Conservation (phyloP, 192 early-diverging fungal species). For the Helicostylum pulchrum region DNA sequence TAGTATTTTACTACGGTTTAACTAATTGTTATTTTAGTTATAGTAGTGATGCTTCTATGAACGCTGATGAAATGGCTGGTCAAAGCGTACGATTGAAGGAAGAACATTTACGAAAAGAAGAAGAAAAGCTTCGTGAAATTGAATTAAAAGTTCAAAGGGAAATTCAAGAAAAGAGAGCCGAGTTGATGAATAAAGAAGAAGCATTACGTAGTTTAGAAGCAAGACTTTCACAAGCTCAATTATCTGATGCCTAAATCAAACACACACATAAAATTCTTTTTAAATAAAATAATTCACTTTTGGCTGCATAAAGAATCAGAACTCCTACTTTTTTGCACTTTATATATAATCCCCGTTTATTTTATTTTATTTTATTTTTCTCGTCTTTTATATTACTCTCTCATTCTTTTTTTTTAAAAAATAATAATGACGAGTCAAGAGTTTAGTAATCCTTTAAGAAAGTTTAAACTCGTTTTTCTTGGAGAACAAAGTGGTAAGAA, state of each 20-base stretch:
- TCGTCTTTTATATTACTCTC: background rate
- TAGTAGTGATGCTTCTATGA: slow-evolving; percentile 32
- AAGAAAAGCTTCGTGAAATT: slow-evolving; percentile 53
- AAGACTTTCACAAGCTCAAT: slow-evolving; percentile 40
- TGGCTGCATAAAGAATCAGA: too few species aligned
- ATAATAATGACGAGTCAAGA: slow-evolving; percentile 17
- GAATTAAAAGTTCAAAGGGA: slow-evolving; percentile 53
- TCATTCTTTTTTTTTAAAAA: background rate
- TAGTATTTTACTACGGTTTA: too few species aligned
- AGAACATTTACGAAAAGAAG: slow-evolving; percentile 52
- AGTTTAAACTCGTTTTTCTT: slow-evolving; percentile 99
- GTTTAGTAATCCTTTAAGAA: slow-evolving; percentile 63
- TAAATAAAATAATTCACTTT: slow-evolving; percentile 5
- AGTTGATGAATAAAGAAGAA: slow-evolving; percentile 56
- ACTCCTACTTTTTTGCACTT: slow-evolving; percentile 1
- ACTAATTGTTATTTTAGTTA: background rate
- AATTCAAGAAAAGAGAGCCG: slow-evolving; percentile 54
- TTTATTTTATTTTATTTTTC: background rate
- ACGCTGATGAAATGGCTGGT: slow-evolving; percentile 42
- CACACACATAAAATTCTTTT: background rate
- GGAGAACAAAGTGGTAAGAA: slow-evolving; percentile 96
- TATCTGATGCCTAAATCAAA: slow-evolving; percentile 26
- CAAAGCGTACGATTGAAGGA: slow-evolving; percentile 49
- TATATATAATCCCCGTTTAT: background rate
- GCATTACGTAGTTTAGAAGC: slow-evolving; percentile 49